These are phyloP conservation scores for Nakazawaea ernobii DNA, from an alignment of 805 yeast genomes.

Conservation along the genomic window DNA sequence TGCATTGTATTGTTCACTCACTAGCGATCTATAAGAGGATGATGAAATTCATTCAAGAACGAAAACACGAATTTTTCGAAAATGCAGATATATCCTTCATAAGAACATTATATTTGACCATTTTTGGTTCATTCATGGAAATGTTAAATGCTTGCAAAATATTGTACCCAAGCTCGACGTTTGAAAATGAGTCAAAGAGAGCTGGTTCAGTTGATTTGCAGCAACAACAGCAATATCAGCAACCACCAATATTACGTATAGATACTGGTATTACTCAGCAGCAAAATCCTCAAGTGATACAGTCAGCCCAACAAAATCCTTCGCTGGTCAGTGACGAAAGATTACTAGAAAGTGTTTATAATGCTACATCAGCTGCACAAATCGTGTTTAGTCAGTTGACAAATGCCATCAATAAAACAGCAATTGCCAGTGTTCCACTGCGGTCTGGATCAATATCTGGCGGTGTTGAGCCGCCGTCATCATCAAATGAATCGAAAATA, in stretches of 20 bases:
- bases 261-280: constrained; percentile 10
- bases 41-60: constrained; percentile 40
- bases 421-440: constrained; percentile 45
- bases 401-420: constrained; percentile 59
- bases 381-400: constrained; percentile 74
- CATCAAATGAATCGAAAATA: constrained; percentile 17
- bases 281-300: neutral
- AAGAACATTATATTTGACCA: constrained; percentile 54
- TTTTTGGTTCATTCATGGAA: constrained; percentile 62
- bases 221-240: neutral
- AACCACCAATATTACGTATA: constrained; percentile 12
- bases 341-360: constrained; percentile 55
- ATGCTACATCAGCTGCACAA: constrained; percentile 64
- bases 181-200: neutral
- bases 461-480: neutral
- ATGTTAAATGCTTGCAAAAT: constrained; percentile 58
- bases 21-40: constrained; percentile 46
- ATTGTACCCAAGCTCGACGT: constrained; percentile 23
- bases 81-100: constrained; percentile 60
- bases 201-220: neutral
- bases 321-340: constrained; percentile 42
- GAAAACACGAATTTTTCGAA: constrained; percentile 42
- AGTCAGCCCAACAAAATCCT: constrained; percentile 5
- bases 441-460: constrained; percentile 16
- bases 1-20: constrained; percentile 27